Conservation (phyloP, 2,329 filamentous ascomycete species). For the Verticillium longisporum region DNA sequence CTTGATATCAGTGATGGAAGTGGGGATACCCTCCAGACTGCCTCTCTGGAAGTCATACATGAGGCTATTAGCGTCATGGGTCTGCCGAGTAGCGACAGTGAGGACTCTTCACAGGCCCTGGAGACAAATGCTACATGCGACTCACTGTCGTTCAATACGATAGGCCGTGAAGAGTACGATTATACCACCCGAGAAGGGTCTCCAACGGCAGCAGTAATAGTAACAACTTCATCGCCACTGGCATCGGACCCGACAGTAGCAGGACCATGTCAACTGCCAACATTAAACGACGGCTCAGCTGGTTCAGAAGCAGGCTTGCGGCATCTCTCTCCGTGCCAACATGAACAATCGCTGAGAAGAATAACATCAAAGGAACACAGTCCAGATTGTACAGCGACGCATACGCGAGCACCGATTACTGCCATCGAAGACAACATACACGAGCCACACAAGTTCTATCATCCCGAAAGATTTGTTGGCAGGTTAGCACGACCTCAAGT, state of each 20-base stretch:
- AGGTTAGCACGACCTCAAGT: background rate
- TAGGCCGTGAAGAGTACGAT: background rate
- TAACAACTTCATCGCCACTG: background rate
- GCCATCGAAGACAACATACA: background rate
- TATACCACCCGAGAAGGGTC: background rate
- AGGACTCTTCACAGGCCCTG: too few species aligned
- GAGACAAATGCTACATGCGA: background rate
- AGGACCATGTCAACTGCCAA: background rate
- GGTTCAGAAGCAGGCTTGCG: background rate
- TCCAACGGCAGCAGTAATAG: background rate
- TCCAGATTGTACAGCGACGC: slow-evolving; percentile 1
- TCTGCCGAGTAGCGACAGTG: slow-evolving; percentile 1
- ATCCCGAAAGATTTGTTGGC: slow-evolving; percentile 10
- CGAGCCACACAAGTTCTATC: slow-evolving; percentile 3
- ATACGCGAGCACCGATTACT: slow-evolving; percentile 3
- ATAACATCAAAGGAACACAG: background rate
- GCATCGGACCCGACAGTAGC: background rate
- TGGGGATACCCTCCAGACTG: background rate
- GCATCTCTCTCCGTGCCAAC: background rate
- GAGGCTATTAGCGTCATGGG: slow-evolving; percentile 3
- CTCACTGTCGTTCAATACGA: background rate
- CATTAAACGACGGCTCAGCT: background rate
- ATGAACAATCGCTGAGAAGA: background rate
- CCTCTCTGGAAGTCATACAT: slow-evolving; percentile 3
- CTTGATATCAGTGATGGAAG: slow-evolving; percentile 5